Evolutionary conservation across 2,329 filamentous ascomycete species (phyloP), one percentile per base, ranked within the genome.

Genomic region (Colletotrichum paranaense): DNA sequence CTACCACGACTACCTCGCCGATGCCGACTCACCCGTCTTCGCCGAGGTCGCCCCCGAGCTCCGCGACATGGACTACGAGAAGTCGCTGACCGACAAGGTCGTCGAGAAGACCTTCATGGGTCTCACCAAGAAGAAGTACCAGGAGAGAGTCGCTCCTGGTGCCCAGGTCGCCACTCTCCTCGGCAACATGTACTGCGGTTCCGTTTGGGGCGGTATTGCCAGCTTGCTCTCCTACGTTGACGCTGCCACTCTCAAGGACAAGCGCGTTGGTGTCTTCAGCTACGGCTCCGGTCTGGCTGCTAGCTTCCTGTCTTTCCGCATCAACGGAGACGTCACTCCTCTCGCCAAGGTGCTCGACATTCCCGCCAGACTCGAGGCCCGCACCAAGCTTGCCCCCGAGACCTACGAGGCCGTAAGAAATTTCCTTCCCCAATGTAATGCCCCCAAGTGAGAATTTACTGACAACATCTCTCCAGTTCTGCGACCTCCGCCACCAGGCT

Each of bases 91-190:
- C 75, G 94, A 97, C 87, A 95, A 95, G 88, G 89, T 88, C 66
- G 89, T 97, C 52, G 94, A 97, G 88, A 97, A 96, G 91, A 92
- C 92, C 75, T 97, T 97, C 83, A 94, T 97, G 92, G 88, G 82
- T 71, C 88, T 96, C 78, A 92, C 92, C 82, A 96, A 97, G 91
- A 95, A 95, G 89, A 90, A 90, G 78, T 96, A 94, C 85, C 89
- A 91, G 81, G 93, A 95, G 84, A 92, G 94, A 79, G 92, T 97
- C 78, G 87, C 88, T 81, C 92, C 93, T 65, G 86, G 88, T 79
- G 92, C 94, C 81, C 89, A 95, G 84, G 92, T 95, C 46, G 91
- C 94, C 77, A 95, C 93, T 76, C 90, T 93, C 82, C 94, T 92
- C 83, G 91, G 89, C 77, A 91, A 91, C 87, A 91, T 91, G 89